Evolutionary conservation across 106 monocot genomes (phyloP).

Genomic region (Dactylorhiza incarnata): DNA sequence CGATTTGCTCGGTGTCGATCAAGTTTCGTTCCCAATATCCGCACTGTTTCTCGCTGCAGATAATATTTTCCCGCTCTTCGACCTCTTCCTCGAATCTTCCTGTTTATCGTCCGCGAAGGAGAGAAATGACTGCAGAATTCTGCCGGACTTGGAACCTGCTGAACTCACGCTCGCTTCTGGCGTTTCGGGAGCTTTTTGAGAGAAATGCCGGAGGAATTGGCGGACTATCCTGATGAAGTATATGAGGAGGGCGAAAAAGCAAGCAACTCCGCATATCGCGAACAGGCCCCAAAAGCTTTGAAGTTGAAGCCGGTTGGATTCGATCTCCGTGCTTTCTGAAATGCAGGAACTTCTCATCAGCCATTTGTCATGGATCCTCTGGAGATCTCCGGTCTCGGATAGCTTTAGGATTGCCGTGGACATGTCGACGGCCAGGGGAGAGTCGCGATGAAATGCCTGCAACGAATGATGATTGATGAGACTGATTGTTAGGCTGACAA

Average conservation of each 20-base stretch:
- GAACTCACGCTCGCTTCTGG: constrained; percentile 21
- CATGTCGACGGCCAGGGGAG: constrained; percentile 62
- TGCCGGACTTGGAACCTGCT: neutral
- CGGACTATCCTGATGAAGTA: constrained; percentile 30
- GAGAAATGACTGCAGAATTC: constrained; percentile 30
- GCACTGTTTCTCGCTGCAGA: neutral
- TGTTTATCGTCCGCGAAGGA: constrained; percentile 47
- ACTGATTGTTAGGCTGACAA: too few species aligned
- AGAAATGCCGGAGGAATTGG: constrained; percentile 32
- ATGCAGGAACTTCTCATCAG: constrained; percentile 29
- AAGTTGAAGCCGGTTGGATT: constrained; percentile 40
- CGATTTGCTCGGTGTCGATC: neutral
- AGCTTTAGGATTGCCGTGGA: constrained; percentile 71
- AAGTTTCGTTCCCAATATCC: constrained; percentile 15
- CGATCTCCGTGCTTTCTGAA: constrained; percentile 32
- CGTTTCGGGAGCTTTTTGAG: constrained; percentile 8
- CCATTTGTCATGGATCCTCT: constrained; percentile 78
- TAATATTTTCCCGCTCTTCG: constrained; percentile 12
- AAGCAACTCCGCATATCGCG: constrained; percentile 60
- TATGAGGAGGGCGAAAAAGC: constrained; percentile 46
- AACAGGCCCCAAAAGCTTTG: constrained; percentile 65
- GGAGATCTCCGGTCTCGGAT: constrained; percentile 87
- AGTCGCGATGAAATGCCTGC: constrained; percentile 67
- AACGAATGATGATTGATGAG: neutral
- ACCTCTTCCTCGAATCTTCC: constrained; percentile 21